phyloP scores from a whole-genome alignment of 768 basidiomycete genomes.

The Mycena maculata region DNA sequence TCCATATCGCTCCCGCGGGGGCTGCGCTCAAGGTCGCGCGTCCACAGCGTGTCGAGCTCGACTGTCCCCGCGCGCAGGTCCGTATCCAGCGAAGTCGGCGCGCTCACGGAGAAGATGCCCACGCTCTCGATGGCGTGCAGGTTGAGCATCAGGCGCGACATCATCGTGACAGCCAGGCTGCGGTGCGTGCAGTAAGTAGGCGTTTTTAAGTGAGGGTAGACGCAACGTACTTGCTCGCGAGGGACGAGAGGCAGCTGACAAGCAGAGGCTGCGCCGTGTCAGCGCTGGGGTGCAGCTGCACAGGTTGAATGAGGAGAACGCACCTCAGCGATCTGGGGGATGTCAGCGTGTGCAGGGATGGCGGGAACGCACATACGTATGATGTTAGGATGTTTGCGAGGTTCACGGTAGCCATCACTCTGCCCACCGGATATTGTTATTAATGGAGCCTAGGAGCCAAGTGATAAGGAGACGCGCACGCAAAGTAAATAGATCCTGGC shows the following conservation, averaged over 20 bases:
- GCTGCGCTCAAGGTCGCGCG: constrained; percentile 26
- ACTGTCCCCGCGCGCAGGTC: not conserved
- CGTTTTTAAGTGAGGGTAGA: not conserved
- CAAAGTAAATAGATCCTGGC: constrained; percentile 24
- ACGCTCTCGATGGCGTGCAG: constrained; percentile 25
- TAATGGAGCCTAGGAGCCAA: not conserved
- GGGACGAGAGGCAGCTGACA: constrained; percentile 25
- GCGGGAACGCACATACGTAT: constrained; percentile 9
- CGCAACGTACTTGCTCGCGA: constrained; percentile 13
- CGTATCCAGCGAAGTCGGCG: not conserved
- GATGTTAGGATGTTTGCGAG: constrained; percentile 23
- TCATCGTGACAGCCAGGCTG: constrained; percentile 30
- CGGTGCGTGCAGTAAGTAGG: not conserved
- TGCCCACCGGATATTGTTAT: not conserved
- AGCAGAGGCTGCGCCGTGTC: constrained; percentile 18
- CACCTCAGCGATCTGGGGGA: not conserved
- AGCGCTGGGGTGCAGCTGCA: no score
- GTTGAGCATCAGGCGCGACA: constrained; percentile 30
- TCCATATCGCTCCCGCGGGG: no score
- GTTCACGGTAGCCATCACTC: constrained; percentile 19
- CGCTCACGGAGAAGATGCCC: constrained; percentile 22
- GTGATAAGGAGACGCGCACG: not conserved
- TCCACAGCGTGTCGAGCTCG: constrained; percentile 27
- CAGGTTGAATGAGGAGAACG: not conserved
- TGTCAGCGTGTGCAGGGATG: not conserved